These are phyloP conservation scores for Collariella sp. DNA, from an alignment of 495 filamentous ascomycete genomes.

Conservation along the genomic window DNA sequence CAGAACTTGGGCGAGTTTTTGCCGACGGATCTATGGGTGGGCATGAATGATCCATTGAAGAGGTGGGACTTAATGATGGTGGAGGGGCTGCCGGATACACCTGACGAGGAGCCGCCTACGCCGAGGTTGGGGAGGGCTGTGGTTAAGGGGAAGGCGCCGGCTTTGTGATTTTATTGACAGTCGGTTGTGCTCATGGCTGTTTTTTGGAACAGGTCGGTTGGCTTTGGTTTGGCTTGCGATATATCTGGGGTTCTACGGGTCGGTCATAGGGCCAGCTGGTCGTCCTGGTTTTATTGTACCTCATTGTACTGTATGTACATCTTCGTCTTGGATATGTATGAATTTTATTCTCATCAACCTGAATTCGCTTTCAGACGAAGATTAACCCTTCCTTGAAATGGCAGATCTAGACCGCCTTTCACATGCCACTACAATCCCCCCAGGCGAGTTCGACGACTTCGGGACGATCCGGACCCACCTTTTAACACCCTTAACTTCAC, in stretches of 20 bases:
- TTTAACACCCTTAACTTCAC: too few species aligned
- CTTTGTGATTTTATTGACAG: neutral
- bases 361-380: too few species aligned
- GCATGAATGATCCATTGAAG: constrained; percentile 37
- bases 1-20: constrained; percentile 77
- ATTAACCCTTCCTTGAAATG: too few species aligned
- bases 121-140: constrained; percentile 11
- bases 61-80: constrained; percentile 39
- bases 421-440: too few species aligned
- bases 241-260: neutral
- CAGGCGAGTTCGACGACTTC: too few species aligned
- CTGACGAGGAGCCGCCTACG: constrained; percentile 9
- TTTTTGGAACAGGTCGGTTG: neutral
- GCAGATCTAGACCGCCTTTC: too few species aligned
- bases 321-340: neutral
- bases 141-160: neutral
- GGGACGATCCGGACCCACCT: too few species aligned
- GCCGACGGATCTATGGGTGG: constrained; percentile 85
- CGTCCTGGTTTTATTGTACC: neutral
- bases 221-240: neutral
- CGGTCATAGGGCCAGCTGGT: neutral
- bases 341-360: neutral
- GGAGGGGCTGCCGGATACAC: constrained; percentile 10
- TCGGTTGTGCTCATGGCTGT: neutral
- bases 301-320: neutral